Base-by-base conservation (phyloP, 805 yeast genomes). In the Clavispora fructus region DNA sequence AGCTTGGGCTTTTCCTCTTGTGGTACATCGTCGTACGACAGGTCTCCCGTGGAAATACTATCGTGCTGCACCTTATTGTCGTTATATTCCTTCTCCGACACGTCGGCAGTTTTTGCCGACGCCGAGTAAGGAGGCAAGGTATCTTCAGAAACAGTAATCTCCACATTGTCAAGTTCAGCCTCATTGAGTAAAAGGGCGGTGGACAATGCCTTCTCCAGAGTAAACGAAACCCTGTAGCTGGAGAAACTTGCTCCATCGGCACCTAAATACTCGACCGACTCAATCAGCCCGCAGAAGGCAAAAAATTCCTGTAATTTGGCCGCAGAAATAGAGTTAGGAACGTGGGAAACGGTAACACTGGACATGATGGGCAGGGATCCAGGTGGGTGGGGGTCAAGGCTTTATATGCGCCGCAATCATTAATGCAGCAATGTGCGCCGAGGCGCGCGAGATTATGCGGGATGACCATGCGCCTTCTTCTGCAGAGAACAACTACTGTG, bases 1-100 rank as follows among this genome's bases (percentile, higher is more conserved):
- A 81, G 65, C 59, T 84, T 84, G 46, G 95, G 95, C 68, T 86
- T 86, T 49, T 78, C 79, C 58, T 87, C 95, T 66, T 86, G 95
- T 6, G 73, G 64, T 44, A 85, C 77, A 54, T 84, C 88, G 43
- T 68, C 74, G 42, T 64, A 63, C 11, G 52, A 43, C 9, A 46
- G 52, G 43, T 67, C 72, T 10, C 69, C 71, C 5, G 69, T 65
- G 28, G 31, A 40, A 11, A 52, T 50, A 30, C 39, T 51, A 27
- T 46, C 48, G 17, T 45, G 46, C 40, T 57, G 62, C 23, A 59
- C 48, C 41, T 64, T 63, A 40, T 58, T 50, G 45, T 60, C 63
- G 13, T 44, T 10, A 7, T 33, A 17, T 7, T 25, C 40, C 39
- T 43, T 25, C 38, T 39, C 41, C 3, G 43, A 45, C 4, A 42